Evolutionary conservation across 2,329 filamentous ascomycete genomes (phyloP).

Genomic region (Calonectria hongkongensis): DNA sequence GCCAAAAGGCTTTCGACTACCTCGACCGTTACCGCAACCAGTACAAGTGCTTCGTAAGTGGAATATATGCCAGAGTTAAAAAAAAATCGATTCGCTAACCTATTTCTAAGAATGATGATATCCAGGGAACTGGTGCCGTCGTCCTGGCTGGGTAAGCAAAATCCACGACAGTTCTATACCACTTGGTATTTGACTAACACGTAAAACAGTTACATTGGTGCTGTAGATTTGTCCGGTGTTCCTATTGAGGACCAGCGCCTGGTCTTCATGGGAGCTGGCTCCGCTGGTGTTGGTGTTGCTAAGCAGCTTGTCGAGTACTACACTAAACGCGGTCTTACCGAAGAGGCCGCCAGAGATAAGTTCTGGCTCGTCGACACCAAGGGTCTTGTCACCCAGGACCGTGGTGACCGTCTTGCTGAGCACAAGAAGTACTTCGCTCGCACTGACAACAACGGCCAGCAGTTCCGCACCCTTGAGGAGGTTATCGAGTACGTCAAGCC

Average conservation of each 20-base stretch:
- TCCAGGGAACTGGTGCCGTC: conserved; percentile 97
- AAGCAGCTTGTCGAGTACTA: conserved; percentile 99
- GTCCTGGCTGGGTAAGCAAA: conserved; percentile 84
- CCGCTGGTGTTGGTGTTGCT: conserved; percentile 96
- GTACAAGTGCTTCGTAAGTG: conserved; percentile 87
- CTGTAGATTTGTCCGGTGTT: conserved; percentile 89
- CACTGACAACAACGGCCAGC: conserved; percentile 77
- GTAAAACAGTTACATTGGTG: conserved; percentile 76
- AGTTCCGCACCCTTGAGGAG: conserved; percentile 88
- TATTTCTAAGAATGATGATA: conserved; percentile 84
- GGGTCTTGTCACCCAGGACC: conserved; percentile 93
- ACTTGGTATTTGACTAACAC: conserved; percentile 69
- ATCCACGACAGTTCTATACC: conserved; percentile 27
- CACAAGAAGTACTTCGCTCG: conserved; percentile 87
- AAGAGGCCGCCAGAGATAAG: conserved; percentile 90
- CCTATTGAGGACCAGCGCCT: conserved; percentile 93
- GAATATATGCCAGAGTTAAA: conserved; percentile 1
- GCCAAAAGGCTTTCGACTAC: conserved; percentile 91
- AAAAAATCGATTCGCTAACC: conserved; percentile 43
- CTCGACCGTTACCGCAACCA: conserved; percentile 90
- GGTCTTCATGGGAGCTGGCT: conserved; percentile 97
- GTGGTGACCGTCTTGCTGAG: conserved; percentile 93
- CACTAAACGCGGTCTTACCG: conserved; percentile 90
- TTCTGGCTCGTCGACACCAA: conserved; percentile 99
- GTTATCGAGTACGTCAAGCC: conserved; percentile 97